Evolutionary conservation across 441 rosid genomes (phyloP), one percentile per base, ranked within the genome.

Genomic region (Bruguiera hainesii): DNA sequence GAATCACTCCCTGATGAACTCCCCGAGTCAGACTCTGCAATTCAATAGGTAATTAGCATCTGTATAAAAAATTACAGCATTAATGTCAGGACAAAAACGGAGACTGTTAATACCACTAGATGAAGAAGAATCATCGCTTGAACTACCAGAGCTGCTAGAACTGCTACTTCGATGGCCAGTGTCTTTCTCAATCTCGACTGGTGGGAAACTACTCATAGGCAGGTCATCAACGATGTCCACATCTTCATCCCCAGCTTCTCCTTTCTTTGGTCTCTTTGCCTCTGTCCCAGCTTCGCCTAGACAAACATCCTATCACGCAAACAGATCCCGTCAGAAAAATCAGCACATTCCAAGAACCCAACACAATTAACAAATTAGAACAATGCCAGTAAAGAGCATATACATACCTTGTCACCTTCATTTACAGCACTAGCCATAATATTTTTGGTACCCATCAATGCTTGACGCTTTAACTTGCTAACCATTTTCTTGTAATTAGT

Each of bases 181-280:
- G 61, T 84, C 86, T 13, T 76, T 76, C 66, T 78, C 86, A 53
- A 84, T 82, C 78, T 78, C 83, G 56, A 84, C 88, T 0, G 84
- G 73, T 4, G 84, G 81, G 23, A 71, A 82, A 31, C 68, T 71
- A 8, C 76, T 73, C 56, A 52, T 64, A 0, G 81, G 84, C 51
- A 70, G 67, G 48, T 79, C 85, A 50, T 84, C 86, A 29, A 79
- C 88, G n/a, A 84, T 84, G 71, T 84, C 85, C 39, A 81, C 88
- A 63, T 81, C 84, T 61, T 84, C 88, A 50, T 84, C 84, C 48
- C 69, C 81, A 28, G 58, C 66, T 10, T 57, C 82, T 28, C 64
- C 78, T 11, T 64, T 74, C 70, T 55, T 55, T 11, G 58, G 58
- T 25, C 28, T 55, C 58, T 55, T 63, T 72, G 33, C 15, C 30